These are phyloP conservation scores for Ogataea saltuana DNA, from an alignment of 805 yeast species.

Conservation along the genomic window DNA sequence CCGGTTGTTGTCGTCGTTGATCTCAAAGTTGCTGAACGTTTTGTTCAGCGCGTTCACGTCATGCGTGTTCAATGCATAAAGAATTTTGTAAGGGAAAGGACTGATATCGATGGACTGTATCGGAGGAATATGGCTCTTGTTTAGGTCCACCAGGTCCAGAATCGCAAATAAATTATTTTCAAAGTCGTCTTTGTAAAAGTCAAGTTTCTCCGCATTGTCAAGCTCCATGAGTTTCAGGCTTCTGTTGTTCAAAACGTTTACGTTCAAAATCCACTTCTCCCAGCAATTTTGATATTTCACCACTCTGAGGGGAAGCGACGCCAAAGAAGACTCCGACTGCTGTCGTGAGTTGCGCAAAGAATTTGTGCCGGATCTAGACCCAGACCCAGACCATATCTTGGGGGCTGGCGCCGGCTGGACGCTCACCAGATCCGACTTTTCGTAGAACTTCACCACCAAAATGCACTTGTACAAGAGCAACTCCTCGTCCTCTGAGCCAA, in stretches of 20 bases:
- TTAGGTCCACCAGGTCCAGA: conserved; percentile 51
- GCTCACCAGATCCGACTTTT: conserved; percentile 16
- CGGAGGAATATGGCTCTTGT: conserved; percentile 73
- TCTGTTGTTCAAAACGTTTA: conserved; percentile 41
- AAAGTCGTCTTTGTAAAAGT: conserved; percentile 40
- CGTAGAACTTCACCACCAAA: conserved; percentile 35
- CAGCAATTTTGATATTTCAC: conserved; percentile 52
- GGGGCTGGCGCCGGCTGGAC: conserved; percentile 22
- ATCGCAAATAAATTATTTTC: conserved; percentile 44
- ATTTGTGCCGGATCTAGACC: conserved; percentile 10
- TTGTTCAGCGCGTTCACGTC: conserved; percentile 29
- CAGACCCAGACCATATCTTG: conserved; percentile 52
- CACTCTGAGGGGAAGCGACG: conserved; percentile 18
- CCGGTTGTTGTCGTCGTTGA: conserved; percentile 10
- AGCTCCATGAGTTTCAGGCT: conserved; percentile 18
- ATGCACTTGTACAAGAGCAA: conserved; percentile 32
- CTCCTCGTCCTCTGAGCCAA: conserved; percentile 4
- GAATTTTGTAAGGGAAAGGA: conserved; percentile 61
- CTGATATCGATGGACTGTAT: conserved; percentile 63
- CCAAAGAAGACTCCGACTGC: conserved; percentile 23
- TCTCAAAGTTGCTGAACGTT: conserved; percentile 25
- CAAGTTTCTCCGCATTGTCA: conserved; percentile 19
- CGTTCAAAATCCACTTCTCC: conserved; percentile 69
- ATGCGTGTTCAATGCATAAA: conserved; percentile 29
- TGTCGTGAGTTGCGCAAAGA: conserved; percentile 13